These are phyloP conservation scores for Venturia effusa DNA, from an alignment of 2,329 filamentous ascomycete species.

Conservation along the genomic window DNA sequence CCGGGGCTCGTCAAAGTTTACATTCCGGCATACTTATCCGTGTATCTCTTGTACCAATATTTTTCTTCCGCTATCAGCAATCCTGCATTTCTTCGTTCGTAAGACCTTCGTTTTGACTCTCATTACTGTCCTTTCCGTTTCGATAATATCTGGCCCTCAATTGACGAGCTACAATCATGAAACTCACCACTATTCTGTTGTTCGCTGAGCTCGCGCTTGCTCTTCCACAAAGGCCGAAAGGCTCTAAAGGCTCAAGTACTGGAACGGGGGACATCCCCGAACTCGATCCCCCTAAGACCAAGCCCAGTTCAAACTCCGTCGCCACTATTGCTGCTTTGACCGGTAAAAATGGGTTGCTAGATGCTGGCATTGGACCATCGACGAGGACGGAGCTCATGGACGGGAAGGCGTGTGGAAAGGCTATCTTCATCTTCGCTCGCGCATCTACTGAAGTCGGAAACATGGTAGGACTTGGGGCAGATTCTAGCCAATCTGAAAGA, in stretches of 20 bases:
- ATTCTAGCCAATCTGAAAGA: not conserved
- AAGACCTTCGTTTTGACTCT: not conserved
- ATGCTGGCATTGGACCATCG: not conserved
- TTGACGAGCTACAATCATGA: not conserved
- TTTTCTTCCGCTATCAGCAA: not conserved
- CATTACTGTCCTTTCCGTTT: slow-evolving; percentile 1
- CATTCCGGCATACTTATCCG: not conserved
- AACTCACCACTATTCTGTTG: not conserved
- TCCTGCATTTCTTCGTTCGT: not conserved
- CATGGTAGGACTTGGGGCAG: slow-evolving; percentile 24
- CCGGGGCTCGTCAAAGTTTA: not conserved
- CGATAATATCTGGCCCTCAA: not conserved
- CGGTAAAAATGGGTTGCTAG: slow-evolving; percentile 3
- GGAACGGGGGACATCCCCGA: not conserved
- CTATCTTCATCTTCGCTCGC: slow-evolving; percentile 39
- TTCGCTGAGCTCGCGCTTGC: not conserved
- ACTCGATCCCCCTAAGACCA: not conserved
- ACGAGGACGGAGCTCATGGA: not conserved
- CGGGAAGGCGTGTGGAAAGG: slow-evolving; percentile 14
- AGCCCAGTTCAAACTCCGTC: not conserved
- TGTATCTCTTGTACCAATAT: not conserved
- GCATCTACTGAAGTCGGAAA: slow-evolving; percentile 39
- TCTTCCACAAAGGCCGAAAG: not conserved
- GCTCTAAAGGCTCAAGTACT: not conserved
- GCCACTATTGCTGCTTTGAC: slow-evolving; percentile 2